Evolutionary conservation across 148 eudicot species (phyloP).

Genomic region (Nepenthes mirabilis): DNA sequence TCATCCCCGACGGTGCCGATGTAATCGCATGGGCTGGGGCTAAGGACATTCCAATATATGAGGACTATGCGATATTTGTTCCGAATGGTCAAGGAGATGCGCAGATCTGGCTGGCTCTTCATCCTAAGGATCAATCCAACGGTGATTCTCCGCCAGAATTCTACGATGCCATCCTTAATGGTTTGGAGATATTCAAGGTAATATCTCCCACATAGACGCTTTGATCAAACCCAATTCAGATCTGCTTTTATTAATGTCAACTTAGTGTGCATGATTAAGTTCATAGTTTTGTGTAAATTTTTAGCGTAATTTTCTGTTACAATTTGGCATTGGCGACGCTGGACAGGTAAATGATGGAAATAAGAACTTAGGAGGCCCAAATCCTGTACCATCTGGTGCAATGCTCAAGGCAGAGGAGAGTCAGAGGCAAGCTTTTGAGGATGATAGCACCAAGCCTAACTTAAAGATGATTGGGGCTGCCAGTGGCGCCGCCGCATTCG

Average conservation of each 20-base stretch:
- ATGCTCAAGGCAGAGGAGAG: constrained; percentile 19
- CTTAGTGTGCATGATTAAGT: neutral
- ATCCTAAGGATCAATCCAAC: constrained; percentile 20
- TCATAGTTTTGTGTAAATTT: neutral
- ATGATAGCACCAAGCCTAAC: constrained; percentile 10
- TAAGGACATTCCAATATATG: constrained; percentile 30
- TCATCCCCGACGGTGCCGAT: constrained; percentile 29
- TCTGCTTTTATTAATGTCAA: too few species aligned
- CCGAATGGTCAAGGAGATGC: constrained; percentile 16
- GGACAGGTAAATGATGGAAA: constrained; percentile 23
- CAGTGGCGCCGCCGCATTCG: constrained; percentile 30
- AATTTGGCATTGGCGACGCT: neutral
- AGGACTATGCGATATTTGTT: constrained; percentile 42
- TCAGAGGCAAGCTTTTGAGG: constrained; percentile 9
- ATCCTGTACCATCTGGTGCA: constrained; percentile 25
- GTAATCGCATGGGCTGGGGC: constrained; percentile 42
- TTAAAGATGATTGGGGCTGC: constrained; percentile 34
- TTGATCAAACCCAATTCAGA: too few species aligned
- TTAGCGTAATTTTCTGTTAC: neutral
- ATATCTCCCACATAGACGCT: neutral
- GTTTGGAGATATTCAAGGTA: constrained; percentile 69
- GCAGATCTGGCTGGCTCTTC: constrained; percentile 34
- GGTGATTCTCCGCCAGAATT: constrained; percentile 20
- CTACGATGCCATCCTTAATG: constrained; percentile 61
- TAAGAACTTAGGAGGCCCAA: constrained; percentile 39